Percentiles rank a stretch among this genome's conserved stretches.
Conservation (phyloP, 2,329 filamentous ascomycete genomes). For the Saccharata proteae region DNA sequence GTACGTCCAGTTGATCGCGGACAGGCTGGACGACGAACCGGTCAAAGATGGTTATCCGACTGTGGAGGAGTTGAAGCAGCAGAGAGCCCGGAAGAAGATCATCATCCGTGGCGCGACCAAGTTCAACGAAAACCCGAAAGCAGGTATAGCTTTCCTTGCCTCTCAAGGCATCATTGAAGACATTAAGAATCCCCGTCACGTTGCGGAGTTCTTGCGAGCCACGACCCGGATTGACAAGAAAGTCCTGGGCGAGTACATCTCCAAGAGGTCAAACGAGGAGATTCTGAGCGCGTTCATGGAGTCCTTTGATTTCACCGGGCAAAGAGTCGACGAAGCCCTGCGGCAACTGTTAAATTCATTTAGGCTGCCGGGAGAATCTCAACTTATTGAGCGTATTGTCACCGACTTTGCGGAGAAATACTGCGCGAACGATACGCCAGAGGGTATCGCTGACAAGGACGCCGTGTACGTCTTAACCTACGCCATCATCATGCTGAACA, state of each 20-base stretch:
- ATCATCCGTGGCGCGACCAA: slow-evolving; percentile 80
- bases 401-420: slow-evolving; percentile 81
- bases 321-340: slow-evolving; percentile 82
- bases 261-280: slow-evolving; percentile 79
- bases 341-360: slow-evolving; percentile 82
- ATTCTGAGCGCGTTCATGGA: slow-evolving; percentile 75
- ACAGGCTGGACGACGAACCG: slow-evolving; percentile 64
- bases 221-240: slow-evolving; percentile 85
- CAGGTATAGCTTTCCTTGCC: slow-evolving; percentile 72
- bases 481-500: slow-evolving; percentile 95
- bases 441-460: slow-evolving; percentile 73
- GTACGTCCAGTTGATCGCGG: slow-evolving; percentile 84
- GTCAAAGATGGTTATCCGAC: slow-evolving; percentile 54
- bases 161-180: slow-evolving; percentile 77
- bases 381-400: slow-evolving; percentile 85
- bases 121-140: slow-evolving; percentile 92
- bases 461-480: slow-evolving; percentile 85
- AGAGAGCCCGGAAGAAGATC: slow-evolving; percentile 69
- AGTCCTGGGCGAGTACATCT: slow-evolving; percentile 80
- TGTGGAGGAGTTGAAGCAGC: slow-evolving; percentile 51
- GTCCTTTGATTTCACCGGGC: slow-evolving; percentile 76
- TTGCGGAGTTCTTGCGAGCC: slow-evolving; percentile 78
- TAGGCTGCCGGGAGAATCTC: slow-evolving; percentile 83
- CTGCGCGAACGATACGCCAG: slow-evolving; percentile 54
- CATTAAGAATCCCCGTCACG: slow-evolving; percentile 57